Conservation (phyloP, 2,329 filamentous ascomycete genomes). For the Aaosphaeria arxii region DNA sequence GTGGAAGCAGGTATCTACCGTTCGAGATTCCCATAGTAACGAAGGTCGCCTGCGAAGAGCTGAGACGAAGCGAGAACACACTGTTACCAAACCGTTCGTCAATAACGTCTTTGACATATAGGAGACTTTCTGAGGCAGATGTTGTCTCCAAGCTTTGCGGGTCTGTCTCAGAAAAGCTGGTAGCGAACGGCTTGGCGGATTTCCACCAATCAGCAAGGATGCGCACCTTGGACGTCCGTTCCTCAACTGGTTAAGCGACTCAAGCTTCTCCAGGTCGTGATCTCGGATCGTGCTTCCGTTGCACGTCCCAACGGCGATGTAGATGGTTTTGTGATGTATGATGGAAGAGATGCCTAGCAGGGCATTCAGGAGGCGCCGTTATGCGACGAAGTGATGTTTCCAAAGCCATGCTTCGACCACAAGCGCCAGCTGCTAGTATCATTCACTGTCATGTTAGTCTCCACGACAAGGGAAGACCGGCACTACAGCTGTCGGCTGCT, state of each 20-base stretch:
- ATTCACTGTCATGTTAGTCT: too few species aligned
- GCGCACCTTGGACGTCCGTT: slow-evolving; percentile 4
- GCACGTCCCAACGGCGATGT: too few species aligned
- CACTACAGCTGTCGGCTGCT: slow-evolving; percentile 1
- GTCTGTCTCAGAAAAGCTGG: slow-evolving; percentile 13
- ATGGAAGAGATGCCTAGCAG: too few species aligned
- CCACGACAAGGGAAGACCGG: background rate
- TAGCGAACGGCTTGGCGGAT: slow-evolving; percentile 10
- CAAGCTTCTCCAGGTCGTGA: background rate
- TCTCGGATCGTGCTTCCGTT: background rate
- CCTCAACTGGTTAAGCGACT: slow-evolving; percentile 1
- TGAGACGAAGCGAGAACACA: too few species aligned
- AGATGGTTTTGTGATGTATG: too few species aligned
- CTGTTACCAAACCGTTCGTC: too few species aligned
- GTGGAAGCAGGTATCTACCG: too few species aligned
- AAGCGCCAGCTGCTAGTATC: too few species aligned
- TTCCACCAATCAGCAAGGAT: slow-evolving; percentile 17
- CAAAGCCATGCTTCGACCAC: background rate
- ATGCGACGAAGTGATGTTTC: slow-evolving; percentile 17
- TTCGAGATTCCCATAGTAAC: too few species aligned
- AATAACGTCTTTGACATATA: too few species aligned
- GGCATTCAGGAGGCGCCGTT: slow-evolving; percentile 18
- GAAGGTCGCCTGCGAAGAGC: too few species aligned
- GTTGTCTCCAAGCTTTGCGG: slow-evolving; percentile 27
- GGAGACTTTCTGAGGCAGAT: slow-evolving; percentile 17